Evolutionary conservation across 768 basidiomycete species (phyloP).

Genomic region (Coprinopsis cinerea): DNA sequence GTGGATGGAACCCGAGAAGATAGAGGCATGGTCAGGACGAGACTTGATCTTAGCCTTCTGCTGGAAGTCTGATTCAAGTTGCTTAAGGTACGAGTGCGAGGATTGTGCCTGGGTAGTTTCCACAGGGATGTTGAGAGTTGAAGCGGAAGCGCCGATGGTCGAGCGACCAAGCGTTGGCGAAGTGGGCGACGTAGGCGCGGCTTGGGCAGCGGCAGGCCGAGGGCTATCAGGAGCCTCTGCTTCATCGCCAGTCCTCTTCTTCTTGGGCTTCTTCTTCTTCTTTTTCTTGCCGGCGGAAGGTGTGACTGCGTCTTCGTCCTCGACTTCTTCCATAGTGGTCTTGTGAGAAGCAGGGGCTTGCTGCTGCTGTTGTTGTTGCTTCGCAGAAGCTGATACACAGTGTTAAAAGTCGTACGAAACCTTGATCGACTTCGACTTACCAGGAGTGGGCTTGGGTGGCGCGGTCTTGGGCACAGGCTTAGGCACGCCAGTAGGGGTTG

Average conservation of each 20-base stretch:
- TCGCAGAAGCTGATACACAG: conserved; percentile 10
- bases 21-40: conserved; percentile 50
- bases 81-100: conserved; percentile 60
- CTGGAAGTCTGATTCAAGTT: conserved; percentile 34
- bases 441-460: conserved; percentile 19
- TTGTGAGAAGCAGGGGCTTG: conserved; percentile 27
- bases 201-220: conserved; percentile 10
- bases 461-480: conserved; percentile 20
- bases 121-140: conserved; percentile 24
- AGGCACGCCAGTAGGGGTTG: conserved; percentile 23
- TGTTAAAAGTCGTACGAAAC: neutral
- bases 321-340: conserved; percentile 65
- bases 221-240: conserved; percentile 17
- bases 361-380: neutral
- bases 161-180: conserved; percentile 11
- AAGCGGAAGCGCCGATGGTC: conserved; percentile 20
- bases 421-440: neutral
- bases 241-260: conserved; percentile 48
- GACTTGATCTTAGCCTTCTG: conserved; percentile 68
- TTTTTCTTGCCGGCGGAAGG: conserved; percentile 35
- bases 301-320: conserved; percentile 56
- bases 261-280: conserved; percentile 75
- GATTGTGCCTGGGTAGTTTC: conserved; percentile 58
- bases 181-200: conserved; percentile 18
- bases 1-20: conserved; percentile 39